phyloP scores from a whole-genome alignment of 805 yeast species.

The Monosporozyma aquatica region DNA sequence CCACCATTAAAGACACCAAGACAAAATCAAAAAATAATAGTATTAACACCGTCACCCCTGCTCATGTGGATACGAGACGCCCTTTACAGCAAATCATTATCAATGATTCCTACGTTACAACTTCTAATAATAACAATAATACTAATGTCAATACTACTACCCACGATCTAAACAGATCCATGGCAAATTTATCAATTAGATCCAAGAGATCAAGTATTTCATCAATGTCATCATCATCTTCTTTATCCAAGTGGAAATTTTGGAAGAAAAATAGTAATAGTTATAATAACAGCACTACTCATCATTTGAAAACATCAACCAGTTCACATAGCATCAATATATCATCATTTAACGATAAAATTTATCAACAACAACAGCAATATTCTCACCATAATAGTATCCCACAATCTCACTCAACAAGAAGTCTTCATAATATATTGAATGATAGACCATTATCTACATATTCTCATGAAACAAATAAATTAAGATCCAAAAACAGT shows the following conservation, averaged over 20 bases:
- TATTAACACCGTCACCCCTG: background rate
- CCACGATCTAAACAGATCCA: slow-evolving; percentile 3
- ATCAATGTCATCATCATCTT: slow-evolving; percentile 14
- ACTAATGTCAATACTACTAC: background rate
- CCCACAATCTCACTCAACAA: slow-evolving; percentile 2
- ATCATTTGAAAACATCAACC: background rate
- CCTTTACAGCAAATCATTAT: background rate
- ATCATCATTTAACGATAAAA: background rate
- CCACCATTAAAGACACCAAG: background rate
- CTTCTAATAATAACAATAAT: background rate
- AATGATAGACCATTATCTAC: slow-evolving; percentile 2
- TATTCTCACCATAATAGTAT: background rate
- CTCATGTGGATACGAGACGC: background rate
- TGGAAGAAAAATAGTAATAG: slow-evolving; percentile 23
- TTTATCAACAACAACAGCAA: background rate
- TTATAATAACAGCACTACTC: background rate
- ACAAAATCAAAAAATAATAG: background rate
- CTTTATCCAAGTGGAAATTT: slow-evolving; percentile 26
- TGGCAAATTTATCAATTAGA: slow-evolving; percentile 5
- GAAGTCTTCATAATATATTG: background rate
- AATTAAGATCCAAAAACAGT: slow-evolving; percentile 14
- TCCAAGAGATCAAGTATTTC: slow-evolving; percentile 14
- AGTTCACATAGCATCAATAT: slow-evolving; percentile 2
- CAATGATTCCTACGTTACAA: background rate
- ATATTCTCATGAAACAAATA: slow-evolving; percentile 4